Conservation (phyloP, 2,329 filamentous ascomycete genomes). For the Colletotrichum sp. region DNA sequence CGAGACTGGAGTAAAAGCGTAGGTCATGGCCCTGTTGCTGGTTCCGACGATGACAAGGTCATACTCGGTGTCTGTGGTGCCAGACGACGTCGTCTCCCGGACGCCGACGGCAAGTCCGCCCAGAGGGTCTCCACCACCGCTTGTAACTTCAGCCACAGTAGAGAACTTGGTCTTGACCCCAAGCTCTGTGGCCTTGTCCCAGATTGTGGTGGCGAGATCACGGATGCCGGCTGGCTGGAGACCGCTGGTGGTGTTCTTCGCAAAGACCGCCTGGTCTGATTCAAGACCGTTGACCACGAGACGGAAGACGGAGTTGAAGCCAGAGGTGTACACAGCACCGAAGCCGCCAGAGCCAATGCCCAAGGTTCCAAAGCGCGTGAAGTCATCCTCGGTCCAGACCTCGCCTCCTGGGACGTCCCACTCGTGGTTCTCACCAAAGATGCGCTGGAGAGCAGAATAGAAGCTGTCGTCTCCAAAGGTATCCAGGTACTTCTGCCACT, state of each 20-base stretch:
- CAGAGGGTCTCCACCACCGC: neutral
- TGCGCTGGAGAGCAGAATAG: neutral
- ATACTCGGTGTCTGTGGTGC: neutral
- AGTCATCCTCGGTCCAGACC: neutral
- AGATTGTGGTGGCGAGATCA: neutral
- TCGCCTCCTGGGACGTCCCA: neutral
- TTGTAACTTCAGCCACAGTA: neutral
- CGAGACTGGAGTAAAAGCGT: neutral
- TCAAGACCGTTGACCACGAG: neutral
- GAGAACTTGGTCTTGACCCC: neutral
- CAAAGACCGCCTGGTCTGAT: neutral
- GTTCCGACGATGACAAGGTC: neutral
- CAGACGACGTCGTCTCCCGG: neutral
- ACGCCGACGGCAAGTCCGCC: neutral
- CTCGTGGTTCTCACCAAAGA: neutral
- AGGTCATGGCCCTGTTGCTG: neutral
- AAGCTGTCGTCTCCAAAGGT: neutral
- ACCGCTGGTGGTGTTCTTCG: neutral
- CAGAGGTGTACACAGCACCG: neutral
- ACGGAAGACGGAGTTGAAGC: neutral
- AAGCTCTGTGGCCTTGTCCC: neutral
- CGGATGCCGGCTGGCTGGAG: neutral
- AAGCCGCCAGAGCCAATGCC: conserved; percentile 1
- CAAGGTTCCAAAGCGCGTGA: neutral
- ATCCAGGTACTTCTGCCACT: neutral